Evolutionary conservation across 2,329 filamentous ascomycete genomes (phyloP), one percentile per base, ranked within the genome.

Genomic region (Paraphaeosphaeria sporulosa): DNA sequence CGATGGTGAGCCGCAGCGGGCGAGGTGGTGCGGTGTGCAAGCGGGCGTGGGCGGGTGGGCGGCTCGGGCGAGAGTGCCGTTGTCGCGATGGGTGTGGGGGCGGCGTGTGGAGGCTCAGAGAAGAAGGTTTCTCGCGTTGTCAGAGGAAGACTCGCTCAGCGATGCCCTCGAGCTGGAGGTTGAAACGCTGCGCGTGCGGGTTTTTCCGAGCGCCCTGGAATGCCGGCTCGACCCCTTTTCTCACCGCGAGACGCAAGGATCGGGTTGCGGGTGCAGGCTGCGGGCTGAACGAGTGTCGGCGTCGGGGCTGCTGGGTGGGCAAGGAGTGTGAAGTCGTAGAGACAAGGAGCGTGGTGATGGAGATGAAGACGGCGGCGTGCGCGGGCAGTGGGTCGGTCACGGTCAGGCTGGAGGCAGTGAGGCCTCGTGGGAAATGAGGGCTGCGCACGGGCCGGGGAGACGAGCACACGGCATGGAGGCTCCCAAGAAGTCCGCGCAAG

Each of bases 181-280:
- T 71, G 75, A 77, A 78, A 78, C 75, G 66, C 72, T 67, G 68
- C 64, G 74, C 64, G 75, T 75, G 71, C 72, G 73, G 72, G 65
- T 67, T 59, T 60, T 44, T 59, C 19, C 65, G 52, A 49, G 57
- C 63, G 68, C 65, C 67, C 69, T 71, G 72, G 74, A 76, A 76
- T 76, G 71, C 72, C 58, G 70, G 71, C 64, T 68, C 65, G 66
- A 66, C 68, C 75, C 75, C 72, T 71, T 57, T 64, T 68, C 61
- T 66, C 58, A 27, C 36, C 59, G 64, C 61, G 60, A 67, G 53
- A 65, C 60, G 64, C 64, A 74, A 71, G 70, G 70, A 76, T 73
- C 66, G 71, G 68, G 63, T 6, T 4, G 25, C 25, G 25, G 57
- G 64, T 59, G 52, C 48, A 36, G 46, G 53, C 51, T 47, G 55